phyloP scores from a whole-genome alignment of 768 basidiomycete species.

The Phanerochaete carnosa region DNA sequence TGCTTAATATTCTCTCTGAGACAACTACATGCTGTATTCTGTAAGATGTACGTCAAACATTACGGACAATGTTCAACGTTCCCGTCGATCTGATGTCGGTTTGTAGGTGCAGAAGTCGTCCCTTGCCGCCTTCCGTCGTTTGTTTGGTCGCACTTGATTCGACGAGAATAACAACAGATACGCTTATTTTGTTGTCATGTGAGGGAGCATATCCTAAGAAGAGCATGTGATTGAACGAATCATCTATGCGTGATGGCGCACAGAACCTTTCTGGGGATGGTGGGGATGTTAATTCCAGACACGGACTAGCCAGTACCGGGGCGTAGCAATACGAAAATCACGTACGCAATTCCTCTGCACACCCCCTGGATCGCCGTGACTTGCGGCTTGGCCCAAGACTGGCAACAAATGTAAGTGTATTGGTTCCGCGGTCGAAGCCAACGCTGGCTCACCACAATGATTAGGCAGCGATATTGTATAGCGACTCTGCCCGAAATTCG shows the following conservation, averaged over 20 bases:
- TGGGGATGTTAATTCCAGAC: not conserved
- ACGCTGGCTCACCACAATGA: not conserved
- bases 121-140: not conserved
- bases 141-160: not conserved
- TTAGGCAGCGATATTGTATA: slow-evolving; percentile 19
- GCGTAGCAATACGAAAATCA: slow-evolving; percentile 1
- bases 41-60: not conserved
- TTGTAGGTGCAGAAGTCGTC: not conserved
- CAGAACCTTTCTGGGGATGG: not conserved
- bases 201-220: not conserved
- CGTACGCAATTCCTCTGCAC: slow-evolving; percentile 10
- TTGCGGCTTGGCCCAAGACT: slow-evolving; percentile 11
- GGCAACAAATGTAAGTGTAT: slow-evolving; percentile 16
- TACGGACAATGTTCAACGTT: not conserved
- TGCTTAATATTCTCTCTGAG: no score
- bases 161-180: not conserved
- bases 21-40: not conserved
- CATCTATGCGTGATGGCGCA: not conserved
- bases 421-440: not conserved
- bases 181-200: not conserved
- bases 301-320: not conserved
- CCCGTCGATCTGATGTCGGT: slow-evolving; percentile 2
- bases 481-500: not conserved
- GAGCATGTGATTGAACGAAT: not conserved
- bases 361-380: slow-evolving; percentile 11